phyloP scores from a whole-genome alignment of 352 stramenopile species.

The Globisporangium nodosum region DNA sequence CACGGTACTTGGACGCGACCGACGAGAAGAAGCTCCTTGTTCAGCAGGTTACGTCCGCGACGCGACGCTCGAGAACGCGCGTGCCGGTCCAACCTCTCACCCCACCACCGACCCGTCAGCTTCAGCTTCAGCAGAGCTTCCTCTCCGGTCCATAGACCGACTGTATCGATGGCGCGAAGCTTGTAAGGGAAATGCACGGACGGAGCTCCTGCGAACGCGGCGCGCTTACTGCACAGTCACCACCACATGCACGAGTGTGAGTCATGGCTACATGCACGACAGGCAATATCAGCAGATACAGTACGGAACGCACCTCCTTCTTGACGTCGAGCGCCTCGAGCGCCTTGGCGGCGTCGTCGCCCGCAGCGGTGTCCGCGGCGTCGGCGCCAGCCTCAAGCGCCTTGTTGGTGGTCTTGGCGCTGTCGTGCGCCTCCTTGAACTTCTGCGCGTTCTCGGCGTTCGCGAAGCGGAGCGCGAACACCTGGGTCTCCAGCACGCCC shows the following conservation, averaged over 20 bases:
- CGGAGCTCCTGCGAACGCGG: conserved; percentile 3
- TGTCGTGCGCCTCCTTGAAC: conserved; percentile 96
- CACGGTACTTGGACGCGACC: too few species aligned
- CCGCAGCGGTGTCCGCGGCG: conserved; percentile 86
- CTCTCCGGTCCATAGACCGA: too few species aligned
- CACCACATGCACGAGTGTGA: conserved; percentile 2
- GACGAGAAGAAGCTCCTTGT: too few species aligned
- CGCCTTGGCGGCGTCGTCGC: conserved; percentile 91
- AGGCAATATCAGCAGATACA: not conserved
- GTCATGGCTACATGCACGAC: not conserved
- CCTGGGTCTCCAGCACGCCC: conserved; percentile 88
- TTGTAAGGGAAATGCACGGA: too few species aligned
- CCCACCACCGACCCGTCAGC: too few species aligned
- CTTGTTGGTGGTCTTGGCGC: conserved; percentile 93
- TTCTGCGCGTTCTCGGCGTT: conserved; percentile 95
- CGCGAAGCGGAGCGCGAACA: conserved; percentile 92
- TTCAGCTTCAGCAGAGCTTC: too few species aligned
- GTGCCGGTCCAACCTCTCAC: too few species aligned
- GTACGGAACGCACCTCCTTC: conserved; percentile 46
- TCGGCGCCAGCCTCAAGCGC: conserved; percentile 90
- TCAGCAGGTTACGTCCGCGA: too few species aligned
- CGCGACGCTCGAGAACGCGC: too few species aligned
- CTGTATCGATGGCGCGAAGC: too few species aligned
- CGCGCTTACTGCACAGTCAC: conserved; percentile 10
- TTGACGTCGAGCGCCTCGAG: conserved; percentile 89